Percentiles rank a stretch among this genome's conserved stretches.
Evolutionary conservation across 2,329 filamentous ascomycete genomes (phyloP).

Genomic region (Alternaria consortialis): DNA sequence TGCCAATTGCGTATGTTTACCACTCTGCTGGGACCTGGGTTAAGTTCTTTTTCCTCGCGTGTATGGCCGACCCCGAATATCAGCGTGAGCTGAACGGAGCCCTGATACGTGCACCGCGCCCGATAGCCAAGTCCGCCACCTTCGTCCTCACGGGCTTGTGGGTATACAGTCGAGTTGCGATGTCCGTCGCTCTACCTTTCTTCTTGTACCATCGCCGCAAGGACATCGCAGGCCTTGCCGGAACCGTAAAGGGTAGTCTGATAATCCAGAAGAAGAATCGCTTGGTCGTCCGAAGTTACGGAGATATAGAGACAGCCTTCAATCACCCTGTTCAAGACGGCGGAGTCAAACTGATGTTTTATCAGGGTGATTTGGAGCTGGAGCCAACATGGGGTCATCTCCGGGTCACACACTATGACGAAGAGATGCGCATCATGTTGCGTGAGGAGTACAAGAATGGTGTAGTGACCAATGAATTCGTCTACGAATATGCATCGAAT

Average conservation of each 20-base stretch:
- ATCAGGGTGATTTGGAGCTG: conserved; percentile 50
- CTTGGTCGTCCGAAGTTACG: conserved; percentile 58
- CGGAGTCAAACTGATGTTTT: conserved; percentile 51
- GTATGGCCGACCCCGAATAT: conserved; percentile 63
- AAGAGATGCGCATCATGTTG: conserved; percentile 56
- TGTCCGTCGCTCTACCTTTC: conserved; percentile 57
- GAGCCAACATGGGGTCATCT: conserved; percentile 58
- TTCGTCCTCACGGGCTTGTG: conserved; percentile 59
- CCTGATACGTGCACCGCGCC: conserved; percentile 46
- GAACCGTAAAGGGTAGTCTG: conserved; percentile 60
- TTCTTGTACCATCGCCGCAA: conserved; percentile 61
- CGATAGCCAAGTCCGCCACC: conserved; percentile 50
- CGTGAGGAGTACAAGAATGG: conserved; percentile 58
- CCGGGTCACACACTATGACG: conserved; percentile 59
- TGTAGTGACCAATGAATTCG: conserved; percentile 57
- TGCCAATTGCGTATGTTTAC: conserved; percentile 54
- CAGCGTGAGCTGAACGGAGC: conserved; percentile 61
- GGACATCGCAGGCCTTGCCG: conserved; percentile 58
- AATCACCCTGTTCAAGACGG: conserved; percentile 49
- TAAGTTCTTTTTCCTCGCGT: conserved; percentile 61
- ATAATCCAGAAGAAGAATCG: conserved; percentile 59
- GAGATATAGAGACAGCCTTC: conserved; percentile 62
- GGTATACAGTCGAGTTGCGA: conserved; percentile 57
- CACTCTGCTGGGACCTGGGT: conserved; percentile 55
- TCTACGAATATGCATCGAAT: conserved; percentile 57